A percentile compares a stretch with the other conserved stretches of the same genome.
These are phyloP conservation scores for Aspergillus ruber DNA, from an alignment of 2,329 filamentous ascomycete species.

Conservation along the genomic window DNA sequence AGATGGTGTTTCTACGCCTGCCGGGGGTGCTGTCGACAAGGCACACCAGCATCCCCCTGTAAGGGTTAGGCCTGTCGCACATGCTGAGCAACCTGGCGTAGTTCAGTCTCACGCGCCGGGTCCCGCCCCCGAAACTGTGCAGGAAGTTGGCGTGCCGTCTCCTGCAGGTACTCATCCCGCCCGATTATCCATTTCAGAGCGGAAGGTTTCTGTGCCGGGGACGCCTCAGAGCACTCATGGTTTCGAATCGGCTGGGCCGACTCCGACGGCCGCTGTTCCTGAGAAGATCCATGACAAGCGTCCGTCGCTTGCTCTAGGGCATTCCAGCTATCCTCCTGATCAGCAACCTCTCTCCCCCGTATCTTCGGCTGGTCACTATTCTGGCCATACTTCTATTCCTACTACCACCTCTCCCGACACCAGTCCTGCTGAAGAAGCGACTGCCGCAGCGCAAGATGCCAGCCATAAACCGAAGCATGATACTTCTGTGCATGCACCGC, in stretches of 20 bases:
- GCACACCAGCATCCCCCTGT: conserved; percentile 2
- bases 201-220: conserved; percentile 13
- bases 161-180: conserved; percentile 36
- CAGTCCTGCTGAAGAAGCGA: conserved; percentile 61
- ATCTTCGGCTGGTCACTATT: conserved; percentile 64
- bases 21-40: conserved; percentile 3
- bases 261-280: conserved; percentile 8
- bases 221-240: conserved; percentile 19
- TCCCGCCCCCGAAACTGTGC: conserved; percentile 8
- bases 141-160: conserved; percentile 6
- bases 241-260: conserved; percentile 14
- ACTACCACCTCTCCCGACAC: conserved; percentile 66
- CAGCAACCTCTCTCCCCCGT: conserved; percentile 43
- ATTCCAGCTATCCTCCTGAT: conserved; percentile 20
- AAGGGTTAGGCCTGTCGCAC: conserved; percentile 6
- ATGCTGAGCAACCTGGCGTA: conserved; percentile 6
- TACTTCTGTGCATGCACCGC: conserved; percentile 16
- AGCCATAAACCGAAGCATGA: conserved; percentile 19
- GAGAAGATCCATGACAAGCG: conserved; percentile 23
- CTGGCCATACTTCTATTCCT: conserved; percentile 64
- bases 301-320: conserved; percentile 22
- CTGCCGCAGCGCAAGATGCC: conserved; percentile 41
- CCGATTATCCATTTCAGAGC: conserved; percentile 45
- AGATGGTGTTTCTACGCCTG: conserved; percentile 11
- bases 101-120: conserved; percentile 6